Conservation (phyloP, 345 rosid species). For the Brassica incana region DNA sequence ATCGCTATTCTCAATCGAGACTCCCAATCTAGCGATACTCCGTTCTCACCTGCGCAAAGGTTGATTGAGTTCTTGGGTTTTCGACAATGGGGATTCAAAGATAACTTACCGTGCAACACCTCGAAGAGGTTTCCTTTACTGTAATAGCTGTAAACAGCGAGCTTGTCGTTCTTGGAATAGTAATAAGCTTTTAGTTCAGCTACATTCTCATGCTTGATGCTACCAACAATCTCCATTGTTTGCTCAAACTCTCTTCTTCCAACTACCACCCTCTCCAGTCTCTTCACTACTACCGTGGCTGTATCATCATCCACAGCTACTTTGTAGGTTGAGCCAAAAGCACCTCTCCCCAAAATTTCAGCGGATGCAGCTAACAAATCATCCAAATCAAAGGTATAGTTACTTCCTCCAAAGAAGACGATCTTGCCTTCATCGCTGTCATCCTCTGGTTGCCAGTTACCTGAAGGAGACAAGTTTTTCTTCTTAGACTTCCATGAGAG, state of each 20-base stretch:
- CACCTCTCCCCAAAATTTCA: constrained; percentile 71
- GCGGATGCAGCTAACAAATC: constrained; percentile 78
- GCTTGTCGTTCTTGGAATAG: constrained; percentile 41
- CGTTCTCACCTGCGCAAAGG: constrained; percentile 37
- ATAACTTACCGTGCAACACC: constrained; percentile 52
- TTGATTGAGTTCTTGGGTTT: constrained; percentile 3
- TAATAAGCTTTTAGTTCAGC: constrained; percentile 44
- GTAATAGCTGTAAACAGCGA: constrained; percentile 58
- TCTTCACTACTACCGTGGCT: constrained; percentile 63
- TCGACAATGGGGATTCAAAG: background rate
- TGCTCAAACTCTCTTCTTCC: constrained; percentile 75
- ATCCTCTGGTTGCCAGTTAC: constrained; percentile 63
- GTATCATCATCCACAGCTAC: constrained; percentile 74
- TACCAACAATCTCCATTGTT: constrained; percentile 63
- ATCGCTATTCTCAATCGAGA: constrained; percentile 57
- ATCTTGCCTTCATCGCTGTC: constrained; percentile 62
- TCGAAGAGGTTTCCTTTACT: constrained; percentile 59
- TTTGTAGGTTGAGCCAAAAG: constrained; percentile 63
- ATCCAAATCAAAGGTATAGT: constrained; percentile 64
- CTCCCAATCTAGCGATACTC: constrained; percentile 57
- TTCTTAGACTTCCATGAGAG: constrained; percentile 42
- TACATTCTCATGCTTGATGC: constrained; percentile 52
- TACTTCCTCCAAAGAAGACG: constrained; percentile 60
- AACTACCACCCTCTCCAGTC: constrained; percentile 62
- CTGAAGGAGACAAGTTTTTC: constrained; percentile 54